Evolutionary conservation across 306 rosid genomes (phyloP).

Genomic region (Glycyrrhiza uralensis): DNA sequence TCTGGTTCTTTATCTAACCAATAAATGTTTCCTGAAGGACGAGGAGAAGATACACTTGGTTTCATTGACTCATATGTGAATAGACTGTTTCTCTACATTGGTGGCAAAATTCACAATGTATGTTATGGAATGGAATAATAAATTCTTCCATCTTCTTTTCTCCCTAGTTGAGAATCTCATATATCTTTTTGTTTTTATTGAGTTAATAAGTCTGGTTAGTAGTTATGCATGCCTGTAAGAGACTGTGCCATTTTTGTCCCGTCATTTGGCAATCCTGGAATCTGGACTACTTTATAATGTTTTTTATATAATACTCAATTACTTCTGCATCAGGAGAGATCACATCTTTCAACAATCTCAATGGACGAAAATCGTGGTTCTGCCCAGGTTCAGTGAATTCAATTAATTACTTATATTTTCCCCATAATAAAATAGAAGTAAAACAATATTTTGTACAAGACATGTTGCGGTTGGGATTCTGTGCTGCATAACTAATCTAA

Average conservation of each 20-base stretch:
- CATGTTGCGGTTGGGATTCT: neutral
- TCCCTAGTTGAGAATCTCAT: neutral
- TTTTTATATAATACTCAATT: conserved; percentile 15
- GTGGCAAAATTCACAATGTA: conserved; percentile 76
- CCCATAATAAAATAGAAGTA: neutral
- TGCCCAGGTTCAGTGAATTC: conserved; percentile 60
- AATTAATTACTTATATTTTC: neutral
- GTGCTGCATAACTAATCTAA: conserved; percentile 20
- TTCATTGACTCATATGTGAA: conserved; percentile 74
- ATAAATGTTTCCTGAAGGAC: conserved; percentile 56
- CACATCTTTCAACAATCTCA: conserved; percentile 46
- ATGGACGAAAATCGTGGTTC: conserved; percentile 68
- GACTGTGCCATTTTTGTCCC: conserved; percentile 7
- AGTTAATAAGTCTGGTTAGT: neutral
- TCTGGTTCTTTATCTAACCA: conserved; percentile 35
- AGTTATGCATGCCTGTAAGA: conserved; percentile 3
- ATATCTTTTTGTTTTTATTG: neutral
- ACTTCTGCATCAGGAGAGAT: conserved; percentile 60
- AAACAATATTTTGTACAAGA: conserved; percentile 5
- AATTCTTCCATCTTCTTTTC: neutral
- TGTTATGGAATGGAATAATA: conserved; percentile 28
- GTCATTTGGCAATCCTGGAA: neutral
- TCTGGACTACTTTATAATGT: conserved; percentile 20
- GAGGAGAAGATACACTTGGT: conserved; percentile 88
- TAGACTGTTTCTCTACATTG: conserved; percentile 75